These are phyloP conservation scores for Suillus lakei DNA, from an alignment of 768 basidiomycete genomes.

Conservation along the genomic window DNA sequence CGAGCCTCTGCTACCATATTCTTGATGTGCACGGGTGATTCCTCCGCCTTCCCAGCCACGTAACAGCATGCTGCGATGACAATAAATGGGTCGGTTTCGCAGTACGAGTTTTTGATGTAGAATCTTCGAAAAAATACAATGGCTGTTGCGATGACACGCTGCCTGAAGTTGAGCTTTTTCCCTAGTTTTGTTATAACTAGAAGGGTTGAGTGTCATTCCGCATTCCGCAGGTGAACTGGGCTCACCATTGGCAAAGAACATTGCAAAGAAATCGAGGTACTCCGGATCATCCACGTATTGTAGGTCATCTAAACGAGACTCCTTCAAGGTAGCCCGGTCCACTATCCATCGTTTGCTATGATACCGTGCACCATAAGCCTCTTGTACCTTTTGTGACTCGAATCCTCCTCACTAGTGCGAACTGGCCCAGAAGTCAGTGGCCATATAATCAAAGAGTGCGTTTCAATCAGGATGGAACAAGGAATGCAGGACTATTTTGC, in stretches of 20 bases:
- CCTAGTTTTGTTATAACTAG: constrained; percentile 87
- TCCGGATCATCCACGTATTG: constrained; percentile 81
- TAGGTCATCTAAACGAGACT: constrained; percentile 79
- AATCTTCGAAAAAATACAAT: constrained; percentile 97
- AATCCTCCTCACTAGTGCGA: constrained; percentile 74
- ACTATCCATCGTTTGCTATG: constrained; percentile 90
- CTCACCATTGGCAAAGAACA: constrained; percentile 88
- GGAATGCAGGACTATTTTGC: not conserved
- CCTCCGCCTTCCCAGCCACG: constrained; percentile 96
- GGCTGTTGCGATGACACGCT: constrained; percentile 92
- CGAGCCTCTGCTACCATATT: constrained; percentile 86
- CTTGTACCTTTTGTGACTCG: constrained; percentile 9
- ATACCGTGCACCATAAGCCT: constrained; percentile 24
- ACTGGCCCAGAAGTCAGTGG: constrained; percentile 91
- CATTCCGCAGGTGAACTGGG: not conserved
- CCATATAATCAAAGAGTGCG: constrained; percentile 51
- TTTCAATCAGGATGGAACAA: not conserved
- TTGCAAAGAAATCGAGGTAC: constrained; percentile 76
- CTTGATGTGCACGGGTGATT: constrained; percentile 94
- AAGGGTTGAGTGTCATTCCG: not conserved
- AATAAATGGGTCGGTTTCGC: constrained; percentile 94
- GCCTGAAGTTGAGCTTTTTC: constrained; percentile 80
- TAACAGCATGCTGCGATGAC: constrained; percentile 94
- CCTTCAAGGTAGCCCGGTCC: constrained; percentile 73
- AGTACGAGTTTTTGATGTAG: constrained; percentile 94